phyloP scores from a whole-genome alignment of 352 stramenopile genomes.

The Phytopythium ostracodes region DNA sequence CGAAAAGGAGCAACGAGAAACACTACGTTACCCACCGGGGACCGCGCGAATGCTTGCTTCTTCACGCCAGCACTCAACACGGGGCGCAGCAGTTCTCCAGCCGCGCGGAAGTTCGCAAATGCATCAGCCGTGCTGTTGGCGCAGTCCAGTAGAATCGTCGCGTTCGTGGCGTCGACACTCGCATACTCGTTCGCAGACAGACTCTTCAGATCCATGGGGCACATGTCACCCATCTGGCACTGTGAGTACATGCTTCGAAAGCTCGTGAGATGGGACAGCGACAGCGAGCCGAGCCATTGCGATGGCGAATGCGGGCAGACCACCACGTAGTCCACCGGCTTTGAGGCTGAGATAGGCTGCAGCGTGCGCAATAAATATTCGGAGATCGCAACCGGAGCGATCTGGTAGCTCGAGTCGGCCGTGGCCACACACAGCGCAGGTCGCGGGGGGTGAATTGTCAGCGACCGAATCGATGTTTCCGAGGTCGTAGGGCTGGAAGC shows the following conservation, averaged over 20 bases:
- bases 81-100: slow-evolving; percentile 50
- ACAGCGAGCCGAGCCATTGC: slow-evolving; percentile 65
- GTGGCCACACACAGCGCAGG: slow-evolving; percentile 46
- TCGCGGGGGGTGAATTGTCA: not conserved
- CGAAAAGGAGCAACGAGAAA: slow-evolving; percentile 70
- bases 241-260: slow-evolving; percentile 69
- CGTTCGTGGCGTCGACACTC: slow-evolving; percentile 47
- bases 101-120: slow-evolving; percentile 60
- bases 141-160: slow-evolving; percentile 56
- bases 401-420: slow-evolving; percentile 44
- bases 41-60: slow-evolving; percentile 60
- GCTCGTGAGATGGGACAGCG: slow-evolving; percentile 66
- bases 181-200: slow-evolving; percentile 35
- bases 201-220: slow-evolving; percentile 36
- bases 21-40: slow-evolving; percentile 57
- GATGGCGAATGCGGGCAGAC: slow-evolving; percentile 65
- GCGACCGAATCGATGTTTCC: not conserved
- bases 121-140: slow-evolving; percentile 43
- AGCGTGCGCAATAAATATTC: slow-evolving; percentile 74
- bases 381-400: slow-evolving; percentile 52
- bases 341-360: slow-evolving; percentile 54
- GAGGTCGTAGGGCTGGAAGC: not conserved
- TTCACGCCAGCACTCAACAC: slow-evolving; percentile 45
- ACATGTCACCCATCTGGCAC: slow-evolving; percentile 65
- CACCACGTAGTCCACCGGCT: slow-evolving; percentile 71